Percentiles rank a stretch among this genome's conserved stretches.
phyloP scores from a whole-genome alignment of 257 asterid species.

The Phtheirospermum japonicum region DNA sequence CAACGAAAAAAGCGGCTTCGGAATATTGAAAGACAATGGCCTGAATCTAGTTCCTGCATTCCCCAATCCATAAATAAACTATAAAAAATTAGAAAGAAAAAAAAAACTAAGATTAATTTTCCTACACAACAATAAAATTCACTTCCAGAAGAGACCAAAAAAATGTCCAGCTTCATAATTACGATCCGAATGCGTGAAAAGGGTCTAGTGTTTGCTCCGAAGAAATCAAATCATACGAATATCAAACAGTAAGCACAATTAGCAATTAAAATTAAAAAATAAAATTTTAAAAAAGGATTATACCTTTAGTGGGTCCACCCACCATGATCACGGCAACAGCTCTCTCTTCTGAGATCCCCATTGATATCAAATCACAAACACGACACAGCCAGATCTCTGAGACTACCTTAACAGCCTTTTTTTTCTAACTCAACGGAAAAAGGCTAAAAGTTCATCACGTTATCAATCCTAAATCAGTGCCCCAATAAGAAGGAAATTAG shows the following conservation, averaged over 20 bases:
- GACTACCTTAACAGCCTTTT: no score
- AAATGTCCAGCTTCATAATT: background rate
- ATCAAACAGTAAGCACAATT: background rate
- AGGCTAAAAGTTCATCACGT: background rate
- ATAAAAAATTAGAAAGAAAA: no score
- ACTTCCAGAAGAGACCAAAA: background rate
- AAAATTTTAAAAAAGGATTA: background rate
- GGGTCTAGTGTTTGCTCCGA: no score
- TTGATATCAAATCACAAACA: slow-evolving; percentile 24
- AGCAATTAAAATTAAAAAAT: background rate
- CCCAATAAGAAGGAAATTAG: background rate
- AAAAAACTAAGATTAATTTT: background rate
- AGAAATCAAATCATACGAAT: no score
- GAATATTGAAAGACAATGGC: slow-evolving; percentile 61
- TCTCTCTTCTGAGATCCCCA: slow-evolving; percentile 60
- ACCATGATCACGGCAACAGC: slow-evolving; percentile 86
- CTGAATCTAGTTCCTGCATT: slow-evolving; percentile 61
- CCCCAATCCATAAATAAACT: slow-evolving; percentile 20
- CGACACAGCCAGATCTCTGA: slow-evolving; percentile 39
- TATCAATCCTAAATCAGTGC: background rate
- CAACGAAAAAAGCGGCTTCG: slow-evolving; percentile 65
- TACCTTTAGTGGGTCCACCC: slow-evolving; percentile 87
- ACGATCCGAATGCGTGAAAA: slow-evolving; percentile 5
- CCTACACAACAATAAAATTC: background rate
- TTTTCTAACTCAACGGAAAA: no score